These are phyloP conservation scores for Cyclaneusma minus DNA, from an alignment of 2,329 filamentous ascomycete species.

Conservation along the genomic window DNA sequence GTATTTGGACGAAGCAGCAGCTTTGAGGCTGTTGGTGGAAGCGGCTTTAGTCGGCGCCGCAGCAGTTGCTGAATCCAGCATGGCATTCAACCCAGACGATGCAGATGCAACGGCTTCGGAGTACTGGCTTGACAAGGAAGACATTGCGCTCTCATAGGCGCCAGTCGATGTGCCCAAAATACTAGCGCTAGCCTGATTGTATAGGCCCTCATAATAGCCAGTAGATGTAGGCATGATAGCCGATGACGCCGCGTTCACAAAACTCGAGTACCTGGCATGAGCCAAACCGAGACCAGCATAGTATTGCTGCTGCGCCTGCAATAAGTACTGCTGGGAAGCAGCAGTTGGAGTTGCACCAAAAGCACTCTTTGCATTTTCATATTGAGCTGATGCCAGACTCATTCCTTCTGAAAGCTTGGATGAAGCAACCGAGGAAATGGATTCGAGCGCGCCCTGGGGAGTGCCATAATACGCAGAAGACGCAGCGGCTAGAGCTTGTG, in stretches of 20 bases:
- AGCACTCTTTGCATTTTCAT: slow-evolving; percentile 50
- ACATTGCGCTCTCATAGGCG: slow-evolving; percentile 10
- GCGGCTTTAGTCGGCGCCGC: slow-evolving; percentile 18
- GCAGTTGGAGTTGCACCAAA: slow-evolving; percentile 43
- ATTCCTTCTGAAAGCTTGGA: slow-evolving; percentile 57
- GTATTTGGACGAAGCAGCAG: slow-evolving; percentile 27
- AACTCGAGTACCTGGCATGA: slow-evolving; percentile 64
- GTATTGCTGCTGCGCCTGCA: slow-evolving; percentile 50
- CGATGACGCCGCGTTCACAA: slow-evolving; percentile 55
- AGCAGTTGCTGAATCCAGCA: slow-evolving; percentile 24
- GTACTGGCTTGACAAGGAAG: slow-evolving; percentile 9
- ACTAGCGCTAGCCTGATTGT: slow-evolving; percentile 9
- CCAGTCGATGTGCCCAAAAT: slow-evolving; percentile 12
- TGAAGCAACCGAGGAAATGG: slow-evolving; percentile 52
- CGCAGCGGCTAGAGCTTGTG: slow-evolving; percentile 20
- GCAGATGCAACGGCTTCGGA: slow-evolving; percentile 20
- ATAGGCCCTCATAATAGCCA: slow-evolving; percentile 22
- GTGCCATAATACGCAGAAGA: slow-evolving; percentile 20
- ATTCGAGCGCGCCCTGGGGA: slow-evolving; percentile 31
- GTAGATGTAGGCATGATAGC: slow-evolving; percentile 49
- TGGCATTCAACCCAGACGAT: slow-evolving; percentile 23
- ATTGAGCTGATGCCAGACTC: slow-evolving; percentile 54
- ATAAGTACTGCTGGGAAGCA: slow-evolving; percentile 35
- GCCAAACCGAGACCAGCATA: slow-evolving; percentile 67
- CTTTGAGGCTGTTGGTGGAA: slow-evolving; percentile 22